A percentile compares a stretch with the other conserved stretches of the same genome.
phyloP scores from a whole-genome alignment of 2,329 filamentous ascomycete genomes.

The Cercospora brassicicola region DNA sequence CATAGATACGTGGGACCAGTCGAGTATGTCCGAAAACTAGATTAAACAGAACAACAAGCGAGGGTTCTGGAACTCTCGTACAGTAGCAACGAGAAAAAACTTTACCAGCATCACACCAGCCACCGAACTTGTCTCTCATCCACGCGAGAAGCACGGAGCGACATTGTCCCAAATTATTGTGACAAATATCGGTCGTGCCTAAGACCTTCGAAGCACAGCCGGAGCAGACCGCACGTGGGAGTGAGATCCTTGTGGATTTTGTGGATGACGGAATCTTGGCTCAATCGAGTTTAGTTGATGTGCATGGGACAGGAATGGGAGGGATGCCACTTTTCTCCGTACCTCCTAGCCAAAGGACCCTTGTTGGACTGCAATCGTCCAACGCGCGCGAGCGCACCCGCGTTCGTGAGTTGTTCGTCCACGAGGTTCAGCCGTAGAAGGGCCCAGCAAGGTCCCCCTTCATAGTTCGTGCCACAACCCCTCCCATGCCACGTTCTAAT shows the following conservation, averaged over 20 bases:
- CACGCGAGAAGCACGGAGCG: conserved; percentile 1
- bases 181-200: neutral
- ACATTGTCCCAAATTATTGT: neutral
- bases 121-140: neutral
- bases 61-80: neutral
- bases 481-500: neutral
- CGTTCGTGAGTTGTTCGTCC: neutral
- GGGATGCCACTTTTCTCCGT: neutral
- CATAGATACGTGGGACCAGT: conserved; percentile 26
- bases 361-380: neutral
- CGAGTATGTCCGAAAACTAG: conserved; percentile 26
- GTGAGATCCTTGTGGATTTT: neutral
- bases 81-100: neutral
- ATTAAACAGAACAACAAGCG: conserved; percentile 3
- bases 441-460: neutral
- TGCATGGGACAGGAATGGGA: neutral
- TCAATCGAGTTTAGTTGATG: conserved; percentile 2
- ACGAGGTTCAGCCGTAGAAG: neutral
- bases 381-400: neutral
- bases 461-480: neutral
- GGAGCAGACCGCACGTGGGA: neutral
- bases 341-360: neutral
- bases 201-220: neutral
- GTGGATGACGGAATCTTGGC: conserved; percentile 1
- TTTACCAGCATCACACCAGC: neutral